Conservation (phyloP, 257 asterid genomes). For the Solanum pimpinellifolium region DNA sequence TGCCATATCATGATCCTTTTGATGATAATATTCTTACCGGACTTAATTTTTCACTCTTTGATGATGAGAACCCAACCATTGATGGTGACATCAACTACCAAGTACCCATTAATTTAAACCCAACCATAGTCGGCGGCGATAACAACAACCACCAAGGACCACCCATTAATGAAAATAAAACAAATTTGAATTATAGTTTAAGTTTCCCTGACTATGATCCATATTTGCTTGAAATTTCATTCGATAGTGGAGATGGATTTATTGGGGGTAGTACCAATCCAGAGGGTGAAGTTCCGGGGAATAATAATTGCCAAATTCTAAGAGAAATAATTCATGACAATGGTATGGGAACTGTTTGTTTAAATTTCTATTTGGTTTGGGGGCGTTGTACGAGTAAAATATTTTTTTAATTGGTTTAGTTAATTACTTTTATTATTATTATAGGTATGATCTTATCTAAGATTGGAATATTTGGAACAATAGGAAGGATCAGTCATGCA, state of each 20-base stretch:
- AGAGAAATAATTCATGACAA: constrained; percentile 44
- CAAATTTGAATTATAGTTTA: neutral
- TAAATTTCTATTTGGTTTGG: neutral
- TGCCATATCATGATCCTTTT: constrained; percentile 6
- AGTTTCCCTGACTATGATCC: constrained; percentile 7
- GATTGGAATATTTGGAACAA: constrained; percentile 56
- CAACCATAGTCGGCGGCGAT: neutral
- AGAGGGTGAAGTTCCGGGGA: neutral
- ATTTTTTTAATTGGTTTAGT: neutral
- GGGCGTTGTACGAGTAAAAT: neutral
- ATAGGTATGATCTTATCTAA: constrained; percentile 29
- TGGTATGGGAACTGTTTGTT: constrained; percentile 45
- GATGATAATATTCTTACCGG: neutral
- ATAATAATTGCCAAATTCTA: constrained; percentile 32
- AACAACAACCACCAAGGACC: neutral
- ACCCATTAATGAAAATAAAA: neutral
- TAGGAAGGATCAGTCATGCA: constrained; percentile 55
- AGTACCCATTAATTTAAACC: neutral
- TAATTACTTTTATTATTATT: neutral
- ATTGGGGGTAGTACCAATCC: constrained; percentile 3
- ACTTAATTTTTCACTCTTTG: constrained; percentile 2
- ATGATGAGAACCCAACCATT: constrained; percentile 1
- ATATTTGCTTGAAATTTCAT: neutral
- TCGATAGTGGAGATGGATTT: neutral
- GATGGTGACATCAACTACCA: neutral